Evolutionary conservation across 2,329 filamentous ascomycete species (phyloP), one percentile per base, ranked within the genome.

Genomic region (Colletotrichum sp.): DNA sequence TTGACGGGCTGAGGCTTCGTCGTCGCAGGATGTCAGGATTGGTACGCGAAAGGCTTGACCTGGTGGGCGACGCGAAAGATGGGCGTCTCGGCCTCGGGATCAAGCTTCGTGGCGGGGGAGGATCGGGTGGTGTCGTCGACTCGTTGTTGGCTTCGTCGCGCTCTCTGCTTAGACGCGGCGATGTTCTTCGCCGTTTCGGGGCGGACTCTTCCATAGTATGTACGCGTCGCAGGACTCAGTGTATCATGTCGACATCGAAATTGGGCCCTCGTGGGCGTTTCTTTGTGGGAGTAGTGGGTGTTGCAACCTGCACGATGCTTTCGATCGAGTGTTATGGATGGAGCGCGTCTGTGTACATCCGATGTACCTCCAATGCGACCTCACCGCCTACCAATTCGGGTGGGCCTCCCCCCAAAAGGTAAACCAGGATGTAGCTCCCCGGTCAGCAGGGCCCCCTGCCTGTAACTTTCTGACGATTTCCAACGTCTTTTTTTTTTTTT

Each of bases 41-140:
- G 64, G 90, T 89, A 77, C 90, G 89, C 73, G 92, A 87, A 16
- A 94, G 84, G 79, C 92, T 94, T 15, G 92, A 88, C 81, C 89
- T 91, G 0, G 92, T 94, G 0, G 93, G 92, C n/a, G 92, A 93
- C 70, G 90, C 90, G 80, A 92, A 94, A 1, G 92, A 93, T 1
- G 90, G 88, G 1, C 88, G 88, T 63, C 80, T 80, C 36, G 80
- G 83, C 74, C 79, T 82, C 44, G 81, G 79, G 36, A 69, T 72
- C 52, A 28, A 34, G 55, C 67, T 69, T 69, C 76, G 79, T 18
- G 77, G 78, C 63, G 77, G 79, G 21, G 78, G 80, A 66, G 79
- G 79, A 72, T 80, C 81, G 68, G 79, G 80, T 64, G 84, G 84
- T 72, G 84, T 86, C 73, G 85, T 85, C 44, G 85, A 85, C 79